Conservation (phyloP, 768 basidiomycete genomes). For the Hebeloma cylindrosporum region DNA sequence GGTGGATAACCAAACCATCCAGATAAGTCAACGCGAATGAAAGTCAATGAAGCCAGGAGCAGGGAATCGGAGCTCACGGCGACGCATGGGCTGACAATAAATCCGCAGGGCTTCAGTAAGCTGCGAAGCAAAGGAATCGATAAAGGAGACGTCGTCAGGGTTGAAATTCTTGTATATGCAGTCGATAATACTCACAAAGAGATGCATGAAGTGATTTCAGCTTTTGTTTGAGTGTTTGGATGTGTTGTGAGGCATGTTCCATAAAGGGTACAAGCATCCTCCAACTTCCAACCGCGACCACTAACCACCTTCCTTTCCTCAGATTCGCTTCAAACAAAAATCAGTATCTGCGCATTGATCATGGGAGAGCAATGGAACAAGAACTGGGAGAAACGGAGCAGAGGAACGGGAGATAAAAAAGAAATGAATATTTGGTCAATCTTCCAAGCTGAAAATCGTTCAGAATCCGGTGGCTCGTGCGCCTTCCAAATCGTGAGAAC, state of each 20-base stretch:
- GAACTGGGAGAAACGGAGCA: constrained; percentile 18
- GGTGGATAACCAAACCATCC: too few species aligned
- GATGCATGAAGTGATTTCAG: too few species aligned
- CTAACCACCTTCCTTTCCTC: constrained; percentile 11
- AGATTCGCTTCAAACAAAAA: constrained; percentile 18
- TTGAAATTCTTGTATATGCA: too few species aligned
- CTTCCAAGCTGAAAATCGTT: constrained; percentile 51
- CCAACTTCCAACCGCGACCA: constrained; percentile 2
- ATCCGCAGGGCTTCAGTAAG: too few species aligned
- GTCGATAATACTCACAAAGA: too few species aligned
- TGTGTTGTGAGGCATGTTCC: constrained; percentile 20
- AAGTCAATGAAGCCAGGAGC: too few species aligned
- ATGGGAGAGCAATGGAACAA: constrained; percentile 12
- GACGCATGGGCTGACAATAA: too few species aligned
- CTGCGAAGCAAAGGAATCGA: too few species aligned
- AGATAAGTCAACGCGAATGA: too few species aligned
- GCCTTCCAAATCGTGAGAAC: constrained; percentile 49
- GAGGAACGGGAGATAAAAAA: constrained; percentile 25
- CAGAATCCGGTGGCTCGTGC: constrained; percentile 52
- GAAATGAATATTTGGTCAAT: constrained; percentile 37
- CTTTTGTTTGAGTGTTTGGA: too few species aligned
- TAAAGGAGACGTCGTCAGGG: too few species aligned
- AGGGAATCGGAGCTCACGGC: too few species aligned
- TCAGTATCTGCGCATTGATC: constrained; percentile 3
- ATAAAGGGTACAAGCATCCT: constrained; percentile 16